Evolutionary conservation across 2,329 filamentous ascomycete species (phyloP).

Genomic region (Calonectria multiphialidica): DNA sequence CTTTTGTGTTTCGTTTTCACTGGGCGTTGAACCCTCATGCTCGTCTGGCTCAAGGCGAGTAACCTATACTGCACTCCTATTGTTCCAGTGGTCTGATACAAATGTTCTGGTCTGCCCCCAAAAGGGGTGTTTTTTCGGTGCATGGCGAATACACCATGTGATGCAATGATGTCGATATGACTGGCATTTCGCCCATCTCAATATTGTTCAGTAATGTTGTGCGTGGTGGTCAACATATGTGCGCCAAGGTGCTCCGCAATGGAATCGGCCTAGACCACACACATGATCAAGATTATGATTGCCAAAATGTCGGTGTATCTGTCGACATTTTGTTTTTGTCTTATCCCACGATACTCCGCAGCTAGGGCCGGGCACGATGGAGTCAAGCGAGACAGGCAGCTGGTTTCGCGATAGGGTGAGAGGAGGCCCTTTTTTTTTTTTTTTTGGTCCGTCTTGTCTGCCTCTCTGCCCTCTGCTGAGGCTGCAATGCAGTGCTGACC

Average conservation of each 20-base stretch:
- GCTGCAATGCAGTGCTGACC: constrained; percentile 5
- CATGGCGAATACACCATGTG: constrained; percentile 36
- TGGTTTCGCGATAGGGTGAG: constrained; percentile 10
- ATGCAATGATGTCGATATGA: constrained; percentile 35
- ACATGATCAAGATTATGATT: constrained; percentile 38
- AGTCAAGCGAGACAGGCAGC: constrained; percentile 17
- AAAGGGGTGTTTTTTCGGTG: neutral
- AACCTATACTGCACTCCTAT: constrained; percentile 22
- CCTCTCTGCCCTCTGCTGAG: neutral
- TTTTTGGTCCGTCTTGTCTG: neutral
- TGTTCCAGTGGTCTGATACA: constrained; percentile 18
- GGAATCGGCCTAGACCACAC: constrained; percentile 35
- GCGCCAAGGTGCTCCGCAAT: constrained; percentile 26
- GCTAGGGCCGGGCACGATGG: constrained; percentile 18
- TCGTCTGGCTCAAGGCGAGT: neutral
- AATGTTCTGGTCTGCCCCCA: neutral
- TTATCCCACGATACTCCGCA: constrained; percentile 33
- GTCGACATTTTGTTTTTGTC: constrained; percentile 14
- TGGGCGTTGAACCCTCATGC: constrained; percentile 11
- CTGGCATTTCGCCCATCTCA: constrained; percentile 19
- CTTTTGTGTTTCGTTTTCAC: constrained; percentile 24
- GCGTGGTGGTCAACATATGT: neutral
- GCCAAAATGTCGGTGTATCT: constrained; percentile 44
- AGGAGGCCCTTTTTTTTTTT: neutral
- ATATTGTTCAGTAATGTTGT: constrained; percentile 20